Evolutionary conservation across 2,329 filamentous ascomycete species (phyloP).

Genomic region (Plectosphaerella plurivora): DNA sequence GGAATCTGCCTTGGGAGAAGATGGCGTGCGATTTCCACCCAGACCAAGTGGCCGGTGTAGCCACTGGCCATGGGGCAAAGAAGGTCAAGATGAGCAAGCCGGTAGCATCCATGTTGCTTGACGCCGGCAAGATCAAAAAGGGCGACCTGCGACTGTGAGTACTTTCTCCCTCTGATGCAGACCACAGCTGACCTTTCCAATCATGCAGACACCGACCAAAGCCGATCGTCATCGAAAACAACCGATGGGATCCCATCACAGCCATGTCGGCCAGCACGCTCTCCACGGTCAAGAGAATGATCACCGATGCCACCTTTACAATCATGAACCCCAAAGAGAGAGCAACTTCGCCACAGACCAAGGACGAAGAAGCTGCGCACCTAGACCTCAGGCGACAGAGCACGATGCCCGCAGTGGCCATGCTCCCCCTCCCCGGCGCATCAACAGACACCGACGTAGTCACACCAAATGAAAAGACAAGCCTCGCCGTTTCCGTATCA

Average conservation of each 20-base stretch:
- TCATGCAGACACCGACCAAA: not conserved
- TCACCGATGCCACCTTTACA: constrained; percentile 7
- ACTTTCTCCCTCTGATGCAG: not conserved
- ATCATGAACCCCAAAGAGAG: constrained; percentile 7
- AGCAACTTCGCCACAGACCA: not conserved
- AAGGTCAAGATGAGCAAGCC: constrained; percentile 10
- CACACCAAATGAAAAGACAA: not conserved
- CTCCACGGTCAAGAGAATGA: constrained; percentile 8
- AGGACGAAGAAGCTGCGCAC: not conserved
- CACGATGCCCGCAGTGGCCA: constrained; percentile 4
- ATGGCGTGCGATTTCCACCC: constrained; percentile 10
- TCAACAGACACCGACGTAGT: not conserved
- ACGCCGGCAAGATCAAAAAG: constrained; percentile 6
- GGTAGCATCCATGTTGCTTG: constrained; percentile 6
- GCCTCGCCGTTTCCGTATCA: not conserved
- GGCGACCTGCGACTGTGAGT: not conserved
- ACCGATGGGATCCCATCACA: constrained; percentile 12
- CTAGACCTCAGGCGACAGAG: constrained; percentile 1
- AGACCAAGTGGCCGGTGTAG: constrained; percentile 5
- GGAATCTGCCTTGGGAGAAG: constrained; percentile 3
- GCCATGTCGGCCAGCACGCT: constrained; percentile 12
- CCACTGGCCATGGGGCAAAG: constrained; percentile 1
- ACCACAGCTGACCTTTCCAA: not conserved
- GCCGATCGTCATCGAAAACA: constrained; percentile 9
- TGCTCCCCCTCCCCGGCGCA: constrained; percentile 7